Conservation (phyloP, 108 stramenopile genomes). For the Heterococcus sp. region DNA sequence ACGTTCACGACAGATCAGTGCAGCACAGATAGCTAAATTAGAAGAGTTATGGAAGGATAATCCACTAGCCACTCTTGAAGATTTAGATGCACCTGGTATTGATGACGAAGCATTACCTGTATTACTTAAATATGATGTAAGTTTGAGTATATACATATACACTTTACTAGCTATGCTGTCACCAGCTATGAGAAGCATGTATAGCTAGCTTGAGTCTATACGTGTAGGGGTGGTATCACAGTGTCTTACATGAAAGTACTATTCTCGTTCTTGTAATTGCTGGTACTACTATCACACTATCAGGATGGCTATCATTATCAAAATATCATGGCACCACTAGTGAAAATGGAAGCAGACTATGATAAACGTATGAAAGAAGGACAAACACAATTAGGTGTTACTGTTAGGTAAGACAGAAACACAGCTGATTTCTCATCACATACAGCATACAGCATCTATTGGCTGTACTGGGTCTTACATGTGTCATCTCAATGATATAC, state of each 20-base stretch:
- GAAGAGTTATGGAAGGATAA: conserved; percentile 93
- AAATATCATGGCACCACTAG: conserved; percentile 90
- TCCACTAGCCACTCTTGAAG: conserved; percentile 82
- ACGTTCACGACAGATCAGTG: conserved; percentile 70
- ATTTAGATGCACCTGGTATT: conserved; percentile 73
- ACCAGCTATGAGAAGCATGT: too few relatives aligned
- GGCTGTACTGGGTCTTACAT: too few relatives aligned
- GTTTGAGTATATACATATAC: too few relatives aligned
- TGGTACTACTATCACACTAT: conserved; percentile 77
- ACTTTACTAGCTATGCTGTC: too few relatives aligned
- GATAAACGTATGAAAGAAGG: conserved; percentile 89
- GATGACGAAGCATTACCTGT: conserved; percentile 82
- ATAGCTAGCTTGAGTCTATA: too few relatives aligned
- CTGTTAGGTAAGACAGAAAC: too few relatives aligned
- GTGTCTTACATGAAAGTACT: too few relatives aligned
- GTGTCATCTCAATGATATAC: too few relatives aligned
- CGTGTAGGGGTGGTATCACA: too few relatives aligned
- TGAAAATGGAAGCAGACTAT: conserved; percentile 96
- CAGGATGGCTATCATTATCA: conserved; percentile 98
- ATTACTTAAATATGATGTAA: too few relatives aligned
- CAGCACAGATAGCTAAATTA: conserved; percentile 81
- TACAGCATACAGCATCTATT: too few relatives aligned
- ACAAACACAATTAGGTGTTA: conserved; percentile 77
- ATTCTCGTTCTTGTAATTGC: neutral
- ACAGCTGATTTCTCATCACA: too few relatives aligned